Evolutionary conservation across 2,329 filamentous ascomycete species (phyloP).

Genomic region (Cercospora sojina): DNA sequence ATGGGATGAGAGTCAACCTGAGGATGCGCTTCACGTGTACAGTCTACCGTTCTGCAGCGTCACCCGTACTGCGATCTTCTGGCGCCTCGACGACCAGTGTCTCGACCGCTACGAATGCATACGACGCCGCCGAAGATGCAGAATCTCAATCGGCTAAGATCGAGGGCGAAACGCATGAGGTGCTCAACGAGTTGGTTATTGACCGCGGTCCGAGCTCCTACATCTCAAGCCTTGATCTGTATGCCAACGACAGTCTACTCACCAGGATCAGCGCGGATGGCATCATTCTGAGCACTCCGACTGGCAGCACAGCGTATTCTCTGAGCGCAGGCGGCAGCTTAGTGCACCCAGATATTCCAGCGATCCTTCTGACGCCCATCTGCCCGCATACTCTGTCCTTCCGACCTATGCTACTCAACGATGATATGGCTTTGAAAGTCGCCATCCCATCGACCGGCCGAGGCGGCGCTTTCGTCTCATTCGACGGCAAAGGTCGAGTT

Average conservation of each 20-base stretch:
- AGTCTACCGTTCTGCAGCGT: constrained; percentile 68
- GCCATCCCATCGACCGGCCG: constrained; percentile 80
- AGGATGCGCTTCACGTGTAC: constrained; percentile 99
- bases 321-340: constrained; percentile 92
- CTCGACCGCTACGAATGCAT: constrained; percentile 32
- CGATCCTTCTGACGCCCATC: constrained; percentile 93
- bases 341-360: constrained; percentile 94
- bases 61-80: constrained; percentile 32
- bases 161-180: constrained; percentile 94
- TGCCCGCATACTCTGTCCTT: constrained; percentile 97
- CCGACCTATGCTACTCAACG: constrained; percentile 94
- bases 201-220: constrained; percentile 95
- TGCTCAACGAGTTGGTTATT: constrained; percentile 97
- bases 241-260: constrained; percentile 89
- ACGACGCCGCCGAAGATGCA: constrained; percentile 12
- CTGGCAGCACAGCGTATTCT: constrained; percentile 86
- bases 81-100: constrained; percentile 34
- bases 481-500: constrained; percentile 93
- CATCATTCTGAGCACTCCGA: constrained; percentile 96
- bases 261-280: constrained; percentile 96
- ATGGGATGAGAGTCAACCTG: constrained; percentile 94
- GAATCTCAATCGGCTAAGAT: constrained; percentile 59
- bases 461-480: constrained; percentile 92
- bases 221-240: constrained; percentile 93
- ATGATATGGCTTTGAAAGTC: constrained; percentile 88